These are phyloP conservation scores for Catharanthus roseus DNA, from an alignment of 257 asterid genomes.

Conservation along the genomic window DNA sequence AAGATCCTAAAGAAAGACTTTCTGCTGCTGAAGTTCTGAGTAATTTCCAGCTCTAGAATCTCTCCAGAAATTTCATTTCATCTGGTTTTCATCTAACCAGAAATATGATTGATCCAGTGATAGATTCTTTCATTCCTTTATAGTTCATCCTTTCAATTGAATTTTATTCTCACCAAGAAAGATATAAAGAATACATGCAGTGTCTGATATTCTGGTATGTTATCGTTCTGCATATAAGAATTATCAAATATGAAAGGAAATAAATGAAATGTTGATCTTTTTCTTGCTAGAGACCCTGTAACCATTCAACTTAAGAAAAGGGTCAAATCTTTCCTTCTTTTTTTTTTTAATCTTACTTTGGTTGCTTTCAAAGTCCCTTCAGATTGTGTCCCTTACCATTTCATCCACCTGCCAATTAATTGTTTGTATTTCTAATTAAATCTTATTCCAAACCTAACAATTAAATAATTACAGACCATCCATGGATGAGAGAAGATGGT, in stretches of 20 bases:
- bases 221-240: background rate
- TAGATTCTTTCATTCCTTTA: background rate
- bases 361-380: background rate
- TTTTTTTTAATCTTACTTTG: background rate
- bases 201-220: background rate
- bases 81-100: background rate
- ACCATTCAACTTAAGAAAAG: background rate
- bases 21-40: slow-evolving; percentile 76
- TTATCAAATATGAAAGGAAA: background rate
- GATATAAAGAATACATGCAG: background rate
- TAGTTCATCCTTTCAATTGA: background rate
- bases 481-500: slow-evolving; percentile 97
- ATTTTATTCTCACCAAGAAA: background rate
- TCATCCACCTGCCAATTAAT: background rate
- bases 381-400: background rate
- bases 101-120: background rate
- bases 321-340: background rate
- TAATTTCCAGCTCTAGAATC: slow-evolving; percentile 30
- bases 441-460: background rate
- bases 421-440: background rate
- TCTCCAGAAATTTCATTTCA: background rate
- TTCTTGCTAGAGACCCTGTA: background rate
- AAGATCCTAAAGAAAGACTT: slow-evolving; percentile 71
- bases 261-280: background rate
- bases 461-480: slow-evolving; percentile 55